Percentiles rank a stretch among this genome's conserved stretches.
Conservation (phyloP, 129 eudicot species). For the Flaveria sonorensis region DNA sequence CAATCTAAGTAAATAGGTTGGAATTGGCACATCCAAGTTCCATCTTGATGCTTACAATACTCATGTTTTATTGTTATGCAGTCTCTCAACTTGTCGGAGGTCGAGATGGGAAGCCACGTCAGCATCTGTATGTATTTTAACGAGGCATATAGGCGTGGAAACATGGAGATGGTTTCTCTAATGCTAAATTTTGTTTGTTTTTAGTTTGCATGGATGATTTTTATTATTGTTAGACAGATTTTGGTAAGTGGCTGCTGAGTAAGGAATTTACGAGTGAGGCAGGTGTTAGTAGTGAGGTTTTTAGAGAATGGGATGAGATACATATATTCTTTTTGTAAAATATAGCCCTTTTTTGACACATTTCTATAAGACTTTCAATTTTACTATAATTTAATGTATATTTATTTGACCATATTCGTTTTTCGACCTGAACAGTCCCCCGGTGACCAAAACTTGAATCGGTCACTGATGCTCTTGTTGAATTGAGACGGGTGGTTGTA, state of each 20-base stretch:
- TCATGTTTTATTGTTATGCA: neutral
- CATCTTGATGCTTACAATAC: neutral
- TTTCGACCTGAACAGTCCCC: neutral
- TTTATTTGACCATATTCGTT: neutral
- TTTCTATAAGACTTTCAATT: neutral
- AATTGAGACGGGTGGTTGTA: neutral
- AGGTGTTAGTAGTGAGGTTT: neutral
- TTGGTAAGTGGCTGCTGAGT: constrained; percentile 14
- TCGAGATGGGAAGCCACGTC: neutral
- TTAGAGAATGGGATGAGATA: neutral
- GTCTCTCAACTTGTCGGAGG: neutral
- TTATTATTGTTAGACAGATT: constrained; percentile 4
- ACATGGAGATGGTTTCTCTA: constrained; percentile 6
- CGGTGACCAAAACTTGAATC: too few relatives aligned
- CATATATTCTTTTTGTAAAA: constrained; percentile 17
- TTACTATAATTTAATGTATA: neutral
- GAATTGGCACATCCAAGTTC: neutral
- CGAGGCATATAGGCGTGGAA: constrained; percentile 15
- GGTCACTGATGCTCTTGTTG: neutral
- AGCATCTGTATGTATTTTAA: constrained; percentile 10
- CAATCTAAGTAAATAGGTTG: neutral
- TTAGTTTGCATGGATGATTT: neutral
- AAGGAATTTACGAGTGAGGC: neutral
- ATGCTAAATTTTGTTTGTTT: constrained; percentile 16
- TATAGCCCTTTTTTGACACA: neutral